These are phyloP conservation scores for Xylaria scruposa DNA, from an alignment of 495 filamentous ascomycete genomes.

Conservation along the genomic window DNA sequence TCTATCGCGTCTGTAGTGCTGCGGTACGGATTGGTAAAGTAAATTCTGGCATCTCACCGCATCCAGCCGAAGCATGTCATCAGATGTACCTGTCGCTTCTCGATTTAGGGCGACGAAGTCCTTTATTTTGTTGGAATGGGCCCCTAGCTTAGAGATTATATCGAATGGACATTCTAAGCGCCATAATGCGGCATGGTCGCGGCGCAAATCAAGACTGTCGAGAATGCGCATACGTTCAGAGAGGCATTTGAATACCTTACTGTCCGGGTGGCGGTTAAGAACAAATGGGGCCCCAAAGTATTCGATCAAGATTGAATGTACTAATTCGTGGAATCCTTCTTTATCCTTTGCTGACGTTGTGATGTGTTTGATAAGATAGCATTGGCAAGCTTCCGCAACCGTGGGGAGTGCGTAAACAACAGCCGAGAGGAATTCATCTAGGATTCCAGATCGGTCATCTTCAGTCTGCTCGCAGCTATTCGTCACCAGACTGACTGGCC, in stretches of 20 bases:
- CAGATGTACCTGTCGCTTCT: not conserved
- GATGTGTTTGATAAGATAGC: not conserved
- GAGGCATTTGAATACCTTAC: not conserved
- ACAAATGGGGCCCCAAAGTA: constrained; percentile 6
- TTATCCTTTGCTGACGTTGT: not conserved
- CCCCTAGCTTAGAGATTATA: not conserved
- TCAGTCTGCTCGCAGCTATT: constrained; percentile 7
- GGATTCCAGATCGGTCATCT: constrained; percentile 16
- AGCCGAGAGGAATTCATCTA: constrained; percentile 22
- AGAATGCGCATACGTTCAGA: not conserved
- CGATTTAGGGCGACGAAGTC: not conserved
- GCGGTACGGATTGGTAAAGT: not conserved
- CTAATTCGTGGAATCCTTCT: not conserved
- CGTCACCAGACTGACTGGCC: not conserved
- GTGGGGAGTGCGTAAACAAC: not conserved
- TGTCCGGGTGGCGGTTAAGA: constrained; percentile 7
- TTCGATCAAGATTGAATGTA: constrained; percentile 16
- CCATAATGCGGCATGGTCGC: not conserved
- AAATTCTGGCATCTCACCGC: not conserved
- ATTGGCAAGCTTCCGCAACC: not conserved
- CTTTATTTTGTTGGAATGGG: constrained; percentile 1
- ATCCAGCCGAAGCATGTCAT: not conserved
- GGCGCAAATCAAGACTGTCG: not conserved
- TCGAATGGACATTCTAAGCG: not conserved
- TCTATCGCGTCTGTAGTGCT: not conserved